Base-by-base conservation (phyloP, 371 early-diverging fungal genomes). In the Zychaea mexicana region DNA sequence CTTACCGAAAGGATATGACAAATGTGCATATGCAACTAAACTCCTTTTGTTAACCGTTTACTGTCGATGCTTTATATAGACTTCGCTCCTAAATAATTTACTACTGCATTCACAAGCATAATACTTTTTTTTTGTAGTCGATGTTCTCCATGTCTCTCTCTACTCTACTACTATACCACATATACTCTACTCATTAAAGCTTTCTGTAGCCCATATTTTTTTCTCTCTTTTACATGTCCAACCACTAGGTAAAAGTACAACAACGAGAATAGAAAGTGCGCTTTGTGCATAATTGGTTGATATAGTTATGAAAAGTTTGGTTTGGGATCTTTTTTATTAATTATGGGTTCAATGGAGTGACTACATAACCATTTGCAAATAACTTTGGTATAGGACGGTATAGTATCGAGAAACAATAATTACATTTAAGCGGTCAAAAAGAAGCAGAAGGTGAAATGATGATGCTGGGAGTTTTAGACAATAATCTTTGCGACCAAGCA, bases 341-440 rank as follows among this genome's bases (percentile, higher is more conserved):
- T n/a, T n/a, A n/a, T n/a, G n/a, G n/a, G n/a, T n/a, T n/a, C n/a
- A n/a, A n/a, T n/a, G n/a, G n/a, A n/a, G n/a, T n/a, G n/a, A n/a
- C n/a, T n/a, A n/a, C n/a, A n/a, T n/a, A n/a, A n/a, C n/a, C n/a
- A n/a, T n/a, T n/a, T n/a, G n/a, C n/a, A n/a, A n/a, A n/a, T n/a
- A n/a, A n/a, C n/a, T n/a, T n/a, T n/a, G n/a, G n/a, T n/a, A n/a
- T n/a, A n/a, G n/a, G n/a, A n/a, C n/a, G n/a, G n/a, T n/a, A n/a
- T n/a, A n/a, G n/a, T n/a, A n/a, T n/a, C n/a, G n/a, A n/a, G n/a
- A n/a, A 17, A 3, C n/a, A 36, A 9, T 36, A 57, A 59, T 42
- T 33, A 52, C n/a, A 17, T 36, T 24, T 61, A 61, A 28, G 61
- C 61, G 22, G 52, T 24, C 52, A 17, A 61, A n/a, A n/a, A n/a